Evolutionary conservation across 257 asterid species (phyloP).

Genomic region (Leonotis leonurus): DNA sequence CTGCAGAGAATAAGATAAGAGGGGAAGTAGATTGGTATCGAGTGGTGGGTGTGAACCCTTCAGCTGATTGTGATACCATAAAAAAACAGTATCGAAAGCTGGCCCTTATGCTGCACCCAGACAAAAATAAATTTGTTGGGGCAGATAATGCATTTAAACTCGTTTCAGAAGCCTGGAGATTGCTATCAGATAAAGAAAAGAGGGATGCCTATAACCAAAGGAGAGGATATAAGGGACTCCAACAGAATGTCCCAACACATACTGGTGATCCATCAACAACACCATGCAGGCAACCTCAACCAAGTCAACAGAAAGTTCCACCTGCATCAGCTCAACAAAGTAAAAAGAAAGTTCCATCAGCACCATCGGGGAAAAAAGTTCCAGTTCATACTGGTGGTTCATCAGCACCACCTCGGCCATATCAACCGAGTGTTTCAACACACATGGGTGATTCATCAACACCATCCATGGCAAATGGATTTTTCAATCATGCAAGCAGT

Average conservation of each 20-base stretch:
- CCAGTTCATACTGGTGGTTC: constrained; percentile 16
- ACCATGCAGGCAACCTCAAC: not conserved
- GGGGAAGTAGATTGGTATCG: constrained; percentile 77
- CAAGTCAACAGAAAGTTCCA: not conserved
- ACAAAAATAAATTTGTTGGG: constrained; percentile 57
- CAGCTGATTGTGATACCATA: constrained; percentile 51
- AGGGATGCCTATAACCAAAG: constrained; percentile 52
- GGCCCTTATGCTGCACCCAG: constrained; percentile 77
- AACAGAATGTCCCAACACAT: constrained; percentile 21
- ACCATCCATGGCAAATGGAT: constrained; percentile 11
- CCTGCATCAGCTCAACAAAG: constrained; percentile 31
- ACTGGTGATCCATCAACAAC: constrained; percentile 15
- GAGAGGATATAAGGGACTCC: constrained; percentile 34
- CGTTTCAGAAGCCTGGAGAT: constrained; percentile 56
- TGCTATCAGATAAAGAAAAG: constrained; percentile 55
- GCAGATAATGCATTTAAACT: constrained; percentile 77
- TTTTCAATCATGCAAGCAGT: constrained; percentile 26
- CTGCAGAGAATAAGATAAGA: constrained; percentile 46
- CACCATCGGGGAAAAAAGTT: constrained; percentile 7
- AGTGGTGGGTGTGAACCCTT: constrained; percentile 50
- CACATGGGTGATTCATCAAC: not conserved
- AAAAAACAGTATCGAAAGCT: constrained; percentile 60
- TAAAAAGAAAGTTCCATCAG: constrained; percentile 25
- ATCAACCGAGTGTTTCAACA: constrained; percentile 4
- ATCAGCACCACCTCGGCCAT: constrained; percentile 11